These are phyloP conservation scores for Naganishia antarctica DNA, from an alignment of 768 basidiomycete species.

Conservation along the genomic window DNA sequence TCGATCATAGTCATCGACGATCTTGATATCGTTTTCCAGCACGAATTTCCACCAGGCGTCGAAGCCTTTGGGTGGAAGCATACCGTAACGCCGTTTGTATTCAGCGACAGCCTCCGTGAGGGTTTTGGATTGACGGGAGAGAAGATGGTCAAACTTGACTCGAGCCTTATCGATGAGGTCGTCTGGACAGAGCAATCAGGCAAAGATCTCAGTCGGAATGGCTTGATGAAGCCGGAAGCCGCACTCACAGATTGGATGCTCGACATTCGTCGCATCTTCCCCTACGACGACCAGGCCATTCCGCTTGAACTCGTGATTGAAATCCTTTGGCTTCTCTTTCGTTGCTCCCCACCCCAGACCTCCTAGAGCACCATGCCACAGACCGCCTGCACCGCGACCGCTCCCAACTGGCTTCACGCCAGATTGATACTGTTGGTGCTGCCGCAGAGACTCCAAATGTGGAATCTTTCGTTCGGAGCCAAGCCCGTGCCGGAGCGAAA, in stretches of 20 bases:
- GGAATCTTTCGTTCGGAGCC: conserved; percentile 36
- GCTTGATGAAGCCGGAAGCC: neutral
- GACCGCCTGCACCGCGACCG: conserved; percentile 24
- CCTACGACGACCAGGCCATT: conserved; percentile 27
- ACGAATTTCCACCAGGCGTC: conserved; percentile 66
- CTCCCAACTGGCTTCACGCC: conserved; percentile 17
- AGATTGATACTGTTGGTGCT: conserved; percentile 13
- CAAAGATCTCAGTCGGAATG: neutral
- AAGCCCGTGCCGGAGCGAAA: conserved; percentile 46
- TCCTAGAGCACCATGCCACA: conserved; percentile 18
- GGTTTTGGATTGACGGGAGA: conserved; percentile 66
- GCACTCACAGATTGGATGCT: conserved; percentile 43
- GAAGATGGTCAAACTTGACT: conserved; percentile 32
- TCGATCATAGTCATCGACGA: conserved; percentile 51
- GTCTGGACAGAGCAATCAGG: too few relatives aligned
- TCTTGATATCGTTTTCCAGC: conserved; percentile 39
- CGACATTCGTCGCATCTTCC: conserved; percentile 18
- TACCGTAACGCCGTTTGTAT: conserved; percentile 70
- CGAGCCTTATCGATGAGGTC: conserved; percentile 47
- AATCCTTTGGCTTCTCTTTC: conserved; percentile 19
- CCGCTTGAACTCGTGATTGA: conserved; percentile 10
- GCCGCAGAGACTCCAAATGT: conserved; percentile 4
- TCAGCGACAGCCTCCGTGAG: conserved; percentile 71
- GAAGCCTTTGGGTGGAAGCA: conserved; percentile 81
- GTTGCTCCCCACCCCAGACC: conserved; percentile 5